Evolutionary conservation across 2,329 filamentous ascomycete species (phyloP).

Genomic region (Lecanicillium sp.): DNA sequence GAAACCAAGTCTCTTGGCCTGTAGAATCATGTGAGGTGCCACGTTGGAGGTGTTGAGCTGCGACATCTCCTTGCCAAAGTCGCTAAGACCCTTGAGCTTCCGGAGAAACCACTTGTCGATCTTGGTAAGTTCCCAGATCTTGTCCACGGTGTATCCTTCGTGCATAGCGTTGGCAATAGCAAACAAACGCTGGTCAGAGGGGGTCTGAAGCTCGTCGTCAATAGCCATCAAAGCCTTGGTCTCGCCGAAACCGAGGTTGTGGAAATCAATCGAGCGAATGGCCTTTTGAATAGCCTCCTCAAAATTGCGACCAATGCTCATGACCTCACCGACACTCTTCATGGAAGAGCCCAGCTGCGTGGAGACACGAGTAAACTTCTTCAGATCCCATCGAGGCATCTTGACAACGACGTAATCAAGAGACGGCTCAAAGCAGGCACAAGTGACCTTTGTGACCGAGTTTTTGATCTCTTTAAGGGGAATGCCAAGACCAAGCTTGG

Average conservation of each 20-base stretch:
- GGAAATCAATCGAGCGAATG: conserved; percentile 88
- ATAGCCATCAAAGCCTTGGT: conserved; percentile 91
- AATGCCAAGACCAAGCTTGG: conserved; percentile 90
- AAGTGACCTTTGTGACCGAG: conserved; percentile 90
- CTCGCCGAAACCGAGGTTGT: conserved; percentile 91
- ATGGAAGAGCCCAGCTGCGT: conserved; percentile 95
- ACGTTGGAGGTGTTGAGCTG: conserved; percentile 57
- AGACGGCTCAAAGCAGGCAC: conserved; percentile 96
- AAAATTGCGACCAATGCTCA: conserved; percentile 94
- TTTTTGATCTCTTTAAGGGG: conserved; percentile 95
- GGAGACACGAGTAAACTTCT: conserved; percentile 96
- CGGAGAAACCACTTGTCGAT: conserved; percentile 98
- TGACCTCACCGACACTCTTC: conserved; percentile 99
- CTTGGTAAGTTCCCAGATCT: conserved; percentile 96
- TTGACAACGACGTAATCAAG: conserved; percentile 98
- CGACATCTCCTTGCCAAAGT: conserved; percentile 77
- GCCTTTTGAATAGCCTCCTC: conserved; percentile 99
- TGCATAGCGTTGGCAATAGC: conserved; percentile 98
- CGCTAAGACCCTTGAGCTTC: conserved; percentile 81
- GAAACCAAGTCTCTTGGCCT: conserved; percentile 91
- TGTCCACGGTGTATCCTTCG: conserved; percentile 84
- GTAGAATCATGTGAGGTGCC: conserved; percentile 58
- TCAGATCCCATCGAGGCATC: conserved; percentile 97
- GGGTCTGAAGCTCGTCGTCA: conserved; percentile 91
- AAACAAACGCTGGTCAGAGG: conserved; percentile 93